These are phyloP conservation scores for Aspergillus pseudotamarii DNA, from an alignment of 2,329 filamentous ascomycete species.

Conservation along the genomic window DNA sequence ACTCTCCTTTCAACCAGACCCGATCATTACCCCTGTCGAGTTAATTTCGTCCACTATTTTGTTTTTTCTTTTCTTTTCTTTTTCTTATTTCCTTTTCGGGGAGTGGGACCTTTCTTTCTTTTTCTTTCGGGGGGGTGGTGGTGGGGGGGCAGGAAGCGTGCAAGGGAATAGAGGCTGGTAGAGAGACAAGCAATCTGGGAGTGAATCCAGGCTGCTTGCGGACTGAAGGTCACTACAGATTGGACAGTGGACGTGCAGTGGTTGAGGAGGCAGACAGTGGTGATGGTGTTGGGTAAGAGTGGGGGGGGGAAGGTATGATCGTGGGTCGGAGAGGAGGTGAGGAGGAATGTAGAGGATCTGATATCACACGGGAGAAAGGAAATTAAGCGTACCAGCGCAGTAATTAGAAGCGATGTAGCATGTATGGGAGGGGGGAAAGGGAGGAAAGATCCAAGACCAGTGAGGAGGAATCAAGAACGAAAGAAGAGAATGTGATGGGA, in stretches of 20 bases:
- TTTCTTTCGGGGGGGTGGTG: background rate
- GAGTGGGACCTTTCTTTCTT: background rate
- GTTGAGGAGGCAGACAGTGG: conserved; percentile 15
- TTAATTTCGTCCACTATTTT: background rate
- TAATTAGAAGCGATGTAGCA: conserved; percentile 8
- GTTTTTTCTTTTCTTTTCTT: background rate
- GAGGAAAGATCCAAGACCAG: conserved; percentile 1
- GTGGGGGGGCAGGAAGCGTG: conserved; percentile 8
- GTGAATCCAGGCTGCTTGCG: conserved; percentile 20
- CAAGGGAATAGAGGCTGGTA: conserved; percentile 14
- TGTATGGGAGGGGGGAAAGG: background rate
- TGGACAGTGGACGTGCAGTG: conserved; percentile 22
- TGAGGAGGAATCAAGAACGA: conserved; percentile 15
- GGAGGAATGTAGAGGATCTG: conserved; percentile 10
- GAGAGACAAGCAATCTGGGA: conserved; percentile 12
- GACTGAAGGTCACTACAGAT: conserved; percentile 24
- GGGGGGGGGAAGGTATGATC: conserved; percentile 9
- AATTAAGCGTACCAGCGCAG: conserved; percentile 26
- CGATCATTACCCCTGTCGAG: conserved; percentile 37
- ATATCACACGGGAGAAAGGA: conserved; percentile 15
- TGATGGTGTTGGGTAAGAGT: conserved; percentile 17
- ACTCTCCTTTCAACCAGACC: conserved; percentile 31
- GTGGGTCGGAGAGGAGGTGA: conserved; percentile 16
- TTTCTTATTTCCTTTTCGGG: background rate
- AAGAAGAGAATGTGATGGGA: conserved; percentile 15